Evolutionary conservation across 331 rosid genomes (phyloP), one percentile per base, ranked within the genome.

Genomic region (Erythrophleum ivorense): DNA sequence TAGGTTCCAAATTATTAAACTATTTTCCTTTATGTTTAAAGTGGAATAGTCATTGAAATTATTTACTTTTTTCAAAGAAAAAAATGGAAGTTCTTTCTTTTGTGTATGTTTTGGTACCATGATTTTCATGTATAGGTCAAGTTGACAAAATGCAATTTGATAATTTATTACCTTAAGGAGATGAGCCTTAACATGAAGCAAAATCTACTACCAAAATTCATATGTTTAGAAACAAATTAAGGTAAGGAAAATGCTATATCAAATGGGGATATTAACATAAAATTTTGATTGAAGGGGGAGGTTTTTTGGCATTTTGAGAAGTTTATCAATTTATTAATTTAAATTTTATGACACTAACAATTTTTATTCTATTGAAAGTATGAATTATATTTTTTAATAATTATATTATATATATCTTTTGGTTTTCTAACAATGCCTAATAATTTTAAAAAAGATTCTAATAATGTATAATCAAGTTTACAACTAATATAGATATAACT

Each of bases 161-260:
- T 53, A 38, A 62, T 46, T 79, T 63, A 40, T 77, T 88, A 40
- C 45, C 59, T 67, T 77, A 85, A 71, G 59, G 78, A 69, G 88
- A 79, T 71, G 88, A 85, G 76, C 70, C 67, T 52, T 73, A 82
- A 36, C 62, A 49, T 64, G 83, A 83, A 70, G 78, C 84, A 63
- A 79, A 78, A 67, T 57, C 81, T 82, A 75, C 80, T 79, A 36
- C 70, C 78, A 75, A 71, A 78, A 76, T 86, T 82, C 83, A 49
- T 55, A 36, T 43, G 84, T 18, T 71, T 50, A 77, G 16, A 24
- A 24, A 24, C 29, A 74, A 84, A 88, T 54, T 87, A 94, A 85
- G 97, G 94, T 62, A 94, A 92, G 93, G 97, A 89, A 59, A 92
- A 89, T 81, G 89, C 88, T 38, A 80, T 89, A 67, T 88, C 95